These are phyloP conservation scores for Prunus yedoensis DNA, from an alignment of 331 rosid genomes.

Conservation along the genomic window DNA sequence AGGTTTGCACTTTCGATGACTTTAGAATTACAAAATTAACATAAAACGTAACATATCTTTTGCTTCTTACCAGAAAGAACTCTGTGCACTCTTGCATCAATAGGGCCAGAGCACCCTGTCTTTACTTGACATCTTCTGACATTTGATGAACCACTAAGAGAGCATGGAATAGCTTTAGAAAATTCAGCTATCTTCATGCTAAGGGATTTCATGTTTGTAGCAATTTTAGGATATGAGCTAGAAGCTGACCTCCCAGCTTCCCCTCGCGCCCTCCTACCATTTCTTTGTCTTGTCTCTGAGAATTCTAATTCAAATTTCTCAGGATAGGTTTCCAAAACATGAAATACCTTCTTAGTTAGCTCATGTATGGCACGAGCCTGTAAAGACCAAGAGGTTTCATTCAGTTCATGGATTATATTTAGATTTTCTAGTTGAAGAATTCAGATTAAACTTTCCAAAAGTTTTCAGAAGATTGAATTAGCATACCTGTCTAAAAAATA, in stretches of 20 bases:
- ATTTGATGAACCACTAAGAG: constrained; percentile 28
- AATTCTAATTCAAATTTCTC: constrained; percentile 51
- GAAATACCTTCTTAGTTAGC: constrained; percentile 50
- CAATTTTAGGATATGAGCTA: constrained; percentile 14
- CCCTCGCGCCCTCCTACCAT: constrained; percentile 34
- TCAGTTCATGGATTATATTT: constrained; percentile 9
- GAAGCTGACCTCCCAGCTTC: constrained; percentile 33
- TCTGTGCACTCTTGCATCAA: constrained; percentile 27
- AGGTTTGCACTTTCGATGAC: too few relatives aligned
- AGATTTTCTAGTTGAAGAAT: neutral
- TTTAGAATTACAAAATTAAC: neutral
- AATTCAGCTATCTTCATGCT: constrained; percentile 18
- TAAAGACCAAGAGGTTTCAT: constrained; percentile 11
- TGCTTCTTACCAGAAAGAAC: constrained; percentile 33
- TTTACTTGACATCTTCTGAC: constrained; percentile 28
- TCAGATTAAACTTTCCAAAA: neutral
- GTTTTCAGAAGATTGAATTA: neutral
- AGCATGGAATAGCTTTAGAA: constrained; percentile 23
- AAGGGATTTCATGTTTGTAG: constrained; percentile 27
- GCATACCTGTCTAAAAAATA: constrained; percentile 71
- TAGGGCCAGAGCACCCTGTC: constrained; percentile 7
- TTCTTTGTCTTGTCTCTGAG: constrained; percentile 40
- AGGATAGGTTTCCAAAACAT: constrained; percentile 43
- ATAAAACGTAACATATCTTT: neutral
- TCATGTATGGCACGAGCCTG: constrained; percentile 67